Base-by-base conservation (phyloP, 192 early-diverging fungal species). In the Obelidium mucronatum region DNA sequence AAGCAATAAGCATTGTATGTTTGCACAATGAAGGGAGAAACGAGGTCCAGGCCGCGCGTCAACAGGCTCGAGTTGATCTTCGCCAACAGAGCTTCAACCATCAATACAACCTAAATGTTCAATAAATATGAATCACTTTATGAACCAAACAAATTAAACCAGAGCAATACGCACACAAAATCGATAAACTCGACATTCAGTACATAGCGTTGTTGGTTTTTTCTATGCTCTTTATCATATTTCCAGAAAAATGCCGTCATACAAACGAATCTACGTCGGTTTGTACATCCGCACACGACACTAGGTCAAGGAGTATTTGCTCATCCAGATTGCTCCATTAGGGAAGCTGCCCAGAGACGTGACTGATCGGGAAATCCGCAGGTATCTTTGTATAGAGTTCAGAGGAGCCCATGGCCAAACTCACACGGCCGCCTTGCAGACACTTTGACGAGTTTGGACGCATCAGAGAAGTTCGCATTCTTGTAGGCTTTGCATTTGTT, bases 401-500 rank as follows among this genome's bases (percentile, higher is more conserved):
- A 52, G 26, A n/a, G 28, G 24, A 24, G 24, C 40, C 15, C 67
- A 44, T 13, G 40, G 33, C 64, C 33, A n/a, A 61, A n/a, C n/a
- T 17, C 17, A 61, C 17, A 19, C 17, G 17, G 30, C 31, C 17
- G 19, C 17, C 39, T 39, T 39, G 17, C 67, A 69, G 67, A 42
- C 67, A 69, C 33, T 72, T 72, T 59, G 90, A 88, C 74, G 89
- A 87, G 54, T 96, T 93, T 74, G 96, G 96, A 6, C 85, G 88
- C 48, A 90, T 95, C 77, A 83, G 87, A 78, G 94, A 96, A 78
- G 90, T 95, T 44, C 92, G 92, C 67, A 78, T 94, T 72, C 87
- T 93, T 78, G 85, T 87, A 35, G 95, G 96, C 28, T 98, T 95
- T 83, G 95, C 93, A 33, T 98, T 98, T 87, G 94, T 98, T 40